These are phyloP conservation scores for Calendula officinalis DNA, from an alignment of 129 eudicot genomes.

Conservation along the genomic window DNA sequence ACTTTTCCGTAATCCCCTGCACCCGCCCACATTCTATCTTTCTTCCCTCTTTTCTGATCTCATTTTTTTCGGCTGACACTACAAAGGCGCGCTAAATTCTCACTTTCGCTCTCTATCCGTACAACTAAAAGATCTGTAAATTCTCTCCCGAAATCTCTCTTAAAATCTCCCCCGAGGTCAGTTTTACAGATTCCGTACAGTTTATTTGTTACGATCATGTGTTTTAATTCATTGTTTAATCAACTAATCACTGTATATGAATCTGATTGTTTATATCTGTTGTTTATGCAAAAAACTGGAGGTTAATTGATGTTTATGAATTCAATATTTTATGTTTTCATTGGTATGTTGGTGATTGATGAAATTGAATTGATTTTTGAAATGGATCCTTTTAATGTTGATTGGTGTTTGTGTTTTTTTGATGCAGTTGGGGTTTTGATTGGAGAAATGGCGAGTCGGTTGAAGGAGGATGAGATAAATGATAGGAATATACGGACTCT, in stretches of 20 bases:
- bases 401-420: constrained; percentile 3
- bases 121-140: constrained; percentile 34
- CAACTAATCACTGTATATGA: constrained; percentile 11
- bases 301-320: constrained; percentile 7
- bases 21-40: constrained; percentile 32
- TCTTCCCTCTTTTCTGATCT: constrained; percentile 9
- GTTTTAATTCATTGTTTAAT: constrained; percentile 9
- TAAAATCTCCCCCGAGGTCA: constrained; percentile 18
- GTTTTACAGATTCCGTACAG: constrained; percentile 15
- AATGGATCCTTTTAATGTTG: constrained; percentile 7
- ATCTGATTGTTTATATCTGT: constrained; percentile 24
- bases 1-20: constrained; percentile 17
- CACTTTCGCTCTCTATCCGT: constrained; percentile 20
- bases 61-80: constrained; percentile 21
- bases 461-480: constrained; percentile 66
- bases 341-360: constrained; percentile 1
- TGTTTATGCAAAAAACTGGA: neutral
- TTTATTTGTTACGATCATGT: constrained; percentile 13
- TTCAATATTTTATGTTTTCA: constrained; percentile 7
- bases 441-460: constrained; percentile 48
- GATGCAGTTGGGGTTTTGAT: constrained; percentile 33
- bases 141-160: constrained; percentile 30
- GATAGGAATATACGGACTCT: constrained; percentile 68
- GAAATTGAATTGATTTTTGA: neutral
- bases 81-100: constrained; percentile 34